These are phyloP conservation scores for Trichosporon sp. DNA, from an alignment of 1,284 basidiomycete species.

Conservation along the genomic window DNA sequence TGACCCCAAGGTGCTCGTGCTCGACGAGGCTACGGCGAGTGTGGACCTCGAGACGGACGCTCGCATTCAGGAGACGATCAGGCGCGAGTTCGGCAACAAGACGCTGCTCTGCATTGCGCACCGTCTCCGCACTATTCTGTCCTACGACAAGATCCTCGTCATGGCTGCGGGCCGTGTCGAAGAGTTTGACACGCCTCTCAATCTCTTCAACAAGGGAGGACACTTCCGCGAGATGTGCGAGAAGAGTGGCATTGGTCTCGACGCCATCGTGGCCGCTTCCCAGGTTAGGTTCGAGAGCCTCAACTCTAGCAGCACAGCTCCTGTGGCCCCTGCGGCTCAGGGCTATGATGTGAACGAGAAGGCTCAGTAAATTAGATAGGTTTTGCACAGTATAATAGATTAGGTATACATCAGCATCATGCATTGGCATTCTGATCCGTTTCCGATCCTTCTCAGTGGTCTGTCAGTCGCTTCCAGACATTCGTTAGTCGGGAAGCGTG, in stretches of 20 bases:
- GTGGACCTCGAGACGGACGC: conserved; percentile 64
- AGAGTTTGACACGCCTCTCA: conserved; percentile 71
- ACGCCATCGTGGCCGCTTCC: conserved; percentile 53
- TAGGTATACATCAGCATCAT: background rate
- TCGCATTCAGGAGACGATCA: conserved; percentile 65
- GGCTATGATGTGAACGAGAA: background rate
- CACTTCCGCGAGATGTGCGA: conserved; percentile 71
- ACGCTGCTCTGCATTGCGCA: conserved; percentile 63
- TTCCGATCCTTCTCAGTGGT: too few species aligned
- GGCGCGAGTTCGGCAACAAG: conserved; percentile 59
- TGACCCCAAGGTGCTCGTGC: conserved; percentile 54
- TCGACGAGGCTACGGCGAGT: conserved; percentile 55
- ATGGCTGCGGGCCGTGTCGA: conserved; percentile 64
- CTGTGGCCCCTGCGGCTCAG: too few species aligned
- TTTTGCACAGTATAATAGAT: background rate
- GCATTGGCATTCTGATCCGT: background rate
- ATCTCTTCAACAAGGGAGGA: conserved; percentile 64
- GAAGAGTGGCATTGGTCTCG: conserved; percentile 62
- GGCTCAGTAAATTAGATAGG: background rate
- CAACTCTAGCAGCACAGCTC: too few species aligned
- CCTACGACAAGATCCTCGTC: conserved; percentile 67
- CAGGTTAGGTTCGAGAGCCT: background rate
- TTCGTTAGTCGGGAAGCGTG: too few species aligned
- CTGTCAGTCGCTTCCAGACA: too few species aligned
- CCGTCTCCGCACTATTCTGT: conserved; percentile 69